A percentile compares a stretch with the other conserved stretches of the same genome.
Conservation (phyloP, 2,329 filamentous ascomycete genomes). For the Macrophomina phaseolina region DNA sequence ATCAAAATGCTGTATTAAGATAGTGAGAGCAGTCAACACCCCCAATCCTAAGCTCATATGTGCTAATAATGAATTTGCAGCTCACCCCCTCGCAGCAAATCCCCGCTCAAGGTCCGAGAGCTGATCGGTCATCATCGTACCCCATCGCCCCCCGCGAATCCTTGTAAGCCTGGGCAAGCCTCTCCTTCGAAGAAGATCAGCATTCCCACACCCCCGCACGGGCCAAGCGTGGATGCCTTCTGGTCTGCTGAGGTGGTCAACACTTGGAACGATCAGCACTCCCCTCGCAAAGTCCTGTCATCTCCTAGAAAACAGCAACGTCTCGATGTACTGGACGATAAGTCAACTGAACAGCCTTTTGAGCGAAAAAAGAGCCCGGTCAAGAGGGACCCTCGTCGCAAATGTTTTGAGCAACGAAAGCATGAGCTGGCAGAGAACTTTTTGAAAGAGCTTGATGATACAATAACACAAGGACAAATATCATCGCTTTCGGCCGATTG, state of each 20-base stretch:
- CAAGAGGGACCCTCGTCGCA: constrained; percentile 42
- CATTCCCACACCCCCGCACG: constrained; percentile 38
- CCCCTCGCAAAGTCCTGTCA: constrained; percentile 41
- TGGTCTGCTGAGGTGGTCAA: constrained; percentile 46
- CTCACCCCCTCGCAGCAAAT: constrained; percentile 25
- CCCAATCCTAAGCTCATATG: not conserved
- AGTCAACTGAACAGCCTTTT: constrained; percentile 30
- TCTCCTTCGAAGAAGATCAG: constrained; percentile 44
- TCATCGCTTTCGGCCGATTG: constrained; percentile 63
- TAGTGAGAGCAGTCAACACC: constrained; percentile 33
- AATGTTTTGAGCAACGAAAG: constrained; percentile 67
- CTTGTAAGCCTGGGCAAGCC: constrained; percentile 38
- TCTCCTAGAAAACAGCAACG: constrained; percentile 38
- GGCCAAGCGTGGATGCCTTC: constrained; percentile 47
- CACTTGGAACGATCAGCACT: constrained; percentile 44
- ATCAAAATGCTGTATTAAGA: constrained; percentile 37
- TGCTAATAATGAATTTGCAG: not conserved
- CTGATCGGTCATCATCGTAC: constrained; percentile 38
- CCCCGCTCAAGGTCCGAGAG: constrained; percentile 41
- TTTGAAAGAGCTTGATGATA: constrained; percentile 70
- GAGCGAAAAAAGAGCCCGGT: constrained; percentile 39
- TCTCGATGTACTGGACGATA: not conserved
- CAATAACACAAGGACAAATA: constrained; percentile 67
- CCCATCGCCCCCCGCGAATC: constrained; percentile 37
- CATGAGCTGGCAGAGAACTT: constrained; percentile 68